Conservation (phyloP, 225 moss, liverwort and hornwort species). For the Ulota crispa region DNA sequence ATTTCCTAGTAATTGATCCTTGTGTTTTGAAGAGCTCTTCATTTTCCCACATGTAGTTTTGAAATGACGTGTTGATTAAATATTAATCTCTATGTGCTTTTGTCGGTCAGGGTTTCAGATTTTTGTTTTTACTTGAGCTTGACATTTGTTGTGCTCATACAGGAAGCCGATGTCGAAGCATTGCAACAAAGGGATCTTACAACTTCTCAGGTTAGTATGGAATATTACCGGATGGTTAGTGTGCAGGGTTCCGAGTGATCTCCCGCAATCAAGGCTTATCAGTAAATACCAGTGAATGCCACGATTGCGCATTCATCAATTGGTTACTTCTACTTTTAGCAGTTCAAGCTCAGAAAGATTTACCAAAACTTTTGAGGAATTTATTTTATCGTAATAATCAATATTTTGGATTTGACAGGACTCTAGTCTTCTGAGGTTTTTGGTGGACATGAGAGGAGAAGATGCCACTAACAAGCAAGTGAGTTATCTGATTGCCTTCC, state of each 20-base stretch:
- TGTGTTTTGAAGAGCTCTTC: neutral
- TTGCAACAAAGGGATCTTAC: slow-evolving; percentile 90
- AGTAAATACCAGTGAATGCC: slow-evolving; percentile 8
- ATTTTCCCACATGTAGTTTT: neutral
- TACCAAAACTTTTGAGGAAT: neutral
- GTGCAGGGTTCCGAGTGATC: neutral
- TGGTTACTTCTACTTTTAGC: neutral
- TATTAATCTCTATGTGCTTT: neutral
- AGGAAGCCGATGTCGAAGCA: slow-evolving; percentile 85
- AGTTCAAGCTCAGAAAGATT: neutral
- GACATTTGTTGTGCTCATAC: slow-evolving; percentile 23
- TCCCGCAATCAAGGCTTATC: neutral
- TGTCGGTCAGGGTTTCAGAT: neutral
- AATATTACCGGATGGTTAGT: neutral
- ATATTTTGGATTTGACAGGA: slow-evolving; percentile 52
- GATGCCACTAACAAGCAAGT: slow-evolving; percentile 95
- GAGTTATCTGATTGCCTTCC: slow-evolving; percentile 3
- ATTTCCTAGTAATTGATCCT: neutral
- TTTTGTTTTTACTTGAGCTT: slow-evolving; percentile 5
- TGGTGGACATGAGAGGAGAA: slow-evolving; percentile 99
- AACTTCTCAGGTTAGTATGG: slow-evolving; percentile 55
- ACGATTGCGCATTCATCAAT: neutral
- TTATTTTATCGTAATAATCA: neutral
- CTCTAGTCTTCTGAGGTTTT: slow-evolving; percentile 85
- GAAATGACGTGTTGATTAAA: neutral